Evolutionary conservation across 352 stramenopile species (phyloP), one percentile per base, ranked within the genome.

Genomic region (Pythium sp.): DNA sequence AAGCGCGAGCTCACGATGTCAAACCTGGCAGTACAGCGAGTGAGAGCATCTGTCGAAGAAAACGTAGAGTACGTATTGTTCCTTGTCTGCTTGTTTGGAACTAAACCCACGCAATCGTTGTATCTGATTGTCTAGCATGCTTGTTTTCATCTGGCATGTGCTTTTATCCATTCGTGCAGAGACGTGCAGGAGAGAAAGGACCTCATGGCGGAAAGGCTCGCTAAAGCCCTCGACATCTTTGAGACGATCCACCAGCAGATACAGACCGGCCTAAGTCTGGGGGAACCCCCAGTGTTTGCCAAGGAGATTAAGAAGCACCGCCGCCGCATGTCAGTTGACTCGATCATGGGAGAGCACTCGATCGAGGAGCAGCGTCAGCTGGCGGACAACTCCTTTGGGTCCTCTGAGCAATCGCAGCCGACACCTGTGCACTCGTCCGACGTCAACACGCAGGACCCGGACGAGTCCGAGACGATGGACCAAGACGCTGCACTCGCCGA

Each of bases 391-490:
- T 72, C 66, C 20, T 38, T 78, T 15, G 47, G 63, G 2, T 71
- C 70, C 4, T 77, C 69, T 0, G 74, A 80, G 54, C 65, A 73
- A 1, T 78, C 74, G 0, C 62, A 78, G n/a, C 71, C 71, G 18
- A 46, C 71, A 11, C 73, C 71, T 1, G 62, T 66, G 22, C 22
- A 57, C 60, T 65, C 60, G n/a, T 65, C 60, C 12, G 60, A 65
- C 15, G 18, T 65, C 5, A 65, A 65, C 60, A 58, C 46, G n/a
- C 60, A 65, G 2, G 60, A 65, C 5, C 30, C 43, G 11, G 64
- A 73, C 24, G 68, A 74, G 22, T 32, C 71, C 18, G 58, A 76
- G 38, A 76, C 72, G n/a, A 20, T 70, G 47, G 61, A 49, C 14
- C 61, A 67, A 24, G 51, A 67, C 0, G 34, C 46, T 2, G 46